Evolutionary conservation across 108 stramenopile species (phyloP), one percentile per base, ranked within the genome.

Genomic region (Discostella stelligeroides): DNA sequence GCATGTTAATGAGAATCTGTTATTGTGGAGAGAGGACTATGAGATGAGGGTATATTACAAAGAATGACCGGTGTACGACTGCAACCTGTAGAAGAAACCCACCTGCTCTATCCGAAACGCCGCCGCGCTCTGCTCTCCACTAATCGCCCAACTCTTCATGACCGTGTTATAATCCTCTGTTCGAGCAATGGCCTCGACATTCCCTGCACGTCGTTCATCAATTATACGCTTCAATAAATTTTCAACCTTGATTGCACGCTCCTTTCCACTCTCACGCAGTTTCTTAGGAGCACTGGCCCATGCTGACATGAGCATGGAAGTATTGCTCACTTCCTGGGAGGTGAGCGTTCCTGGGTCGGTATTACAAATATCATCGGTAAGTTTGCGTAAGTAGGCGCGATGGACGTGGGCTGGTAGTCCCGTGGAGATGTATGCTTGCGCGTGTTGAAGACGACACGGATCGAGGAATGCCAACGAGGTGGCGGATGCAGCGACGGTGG

Each of bases 1-100:
- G 80, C 92, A 92, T 92, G 56, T 74, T 79, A 13, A 55, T 64
- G 28, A 92, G 70, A 37, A 92, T 92, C 74, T 87, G 74, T 18
- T 27, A 1, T 0, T 18, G 46, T 15, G 46, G 8, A 47, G 46
- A 18, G 3, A 17, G 8, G 18, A 18, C 46, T 4, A 49, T 18
- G 48, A 15, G 23, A 49, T 6, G 45, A 46, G 14, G 23, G 7
- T 18, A 49, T 21, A 0, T 1, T 7, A 7, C 8, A 17, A 17
- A 49, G 10, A 7, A 21, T 7, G 18, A 17, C 11, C 7, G 48
- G 17, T 20, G 17, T 20, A 20, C 17, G 17, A 3, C 7, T 50
- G 10, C 24, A 25, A n/a, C 25, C 21, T 15, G 17, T 10, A 7
- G 3, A 13, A 25, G 0, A 29, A 47, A 24, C 69, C 60, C 48